A percentile compares a stretch with the other conserved stretches of the same genome.
Conservation (phyloP, 306 rosid species). For the Rosa rugosa region DNA sequence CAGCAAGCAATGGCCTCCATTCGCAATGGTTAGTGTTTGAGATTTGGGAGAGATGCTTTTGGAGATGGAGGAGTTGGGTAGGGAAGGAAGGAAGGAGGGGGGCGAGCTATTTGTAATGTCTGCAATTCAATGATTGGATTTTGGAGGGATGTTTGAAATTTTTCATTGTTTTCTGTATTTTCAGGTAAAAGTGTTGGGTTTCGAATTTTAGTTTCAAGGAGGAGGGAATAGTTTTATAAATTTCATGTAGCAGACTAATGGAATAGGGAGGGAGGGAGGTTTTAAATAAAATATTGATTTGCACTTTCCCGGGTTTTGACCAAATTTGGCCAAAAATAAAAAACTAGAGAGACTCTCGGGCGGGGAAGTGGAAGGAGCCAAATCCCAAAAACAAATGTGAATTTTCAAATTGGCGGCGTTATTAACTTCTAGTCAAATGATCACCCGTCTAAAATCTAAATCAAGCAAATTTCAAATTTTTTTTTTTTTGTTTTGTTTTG, state of each 20-base stretch:
- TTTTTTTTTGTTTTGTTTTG: too few species aligned
- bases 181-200: neutral
- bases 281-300: neutral
- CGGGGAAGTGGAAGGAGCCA: neutral
- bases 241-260: neutral
- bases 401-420: neutral
- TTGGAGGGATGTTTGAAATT: conserved; percentile 11
- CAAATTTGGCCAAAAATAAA: neutral
- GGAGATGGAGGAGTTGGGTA: neutral
- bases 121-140: neutral
- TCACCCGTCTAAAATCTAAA: too few species aligned
- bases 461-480: too few species aligned
- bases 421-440: too few species aligned
- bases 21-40: neutral
- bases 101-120: neutral
- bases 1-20: neutral
- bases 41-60: neutral
- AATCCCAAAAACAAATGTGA: neutral
- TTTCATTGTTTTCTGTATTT: neutral
- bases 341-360: neutral
- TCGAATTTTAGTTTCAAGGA: neutral
- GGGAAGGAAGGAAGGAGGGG: neutral
- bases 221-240: neutral
- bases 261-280: neutral
- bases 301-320: neutral